Base-by-base conservation (phyloP, 164 flowering plant species). In the Brasenia schreberi region DNA sequence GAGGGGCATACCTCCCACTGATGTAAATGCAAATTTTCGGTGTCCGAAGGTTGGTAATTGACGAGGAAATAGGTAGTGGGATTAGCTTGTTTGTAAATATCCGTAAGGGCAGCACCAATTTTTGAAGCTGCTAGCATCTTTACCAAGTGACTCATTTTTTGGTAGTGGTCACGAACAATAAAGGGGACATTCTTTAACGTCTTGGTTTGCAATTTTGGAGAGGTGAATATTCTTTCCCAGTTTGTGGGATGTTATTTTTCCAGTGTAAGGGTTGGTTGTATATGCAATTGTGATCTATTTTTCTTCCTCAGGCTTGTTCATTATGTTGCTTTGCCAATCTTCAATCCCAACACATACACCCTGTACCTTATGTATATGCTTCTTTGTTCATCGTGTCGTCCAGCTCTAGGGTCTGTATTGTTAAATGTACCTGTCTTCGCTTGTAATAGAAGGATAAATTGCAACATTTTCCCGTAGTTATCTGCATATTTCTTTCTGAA, bases 1-100 rank as follows among this genome's bases (percentile, higher is more conserved):
- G 99, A 33, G 99, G 99, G 17, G 88, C 87, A 19, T 95, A 95
- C 77, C 89, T 92, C 16, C 99, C 99, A 0, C 76, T 95, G 59
- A 92, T 92, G 97, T 95, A 45, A 12, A 45, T 45, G 4, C 53
- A 7, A 45, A 45, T 12, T 45, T 45, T 45, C 12, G 53, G 12
- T 23, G 53, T 45, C 7, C 7, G 53, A 45, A 7, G 53, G 53
- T 45, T 45, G 0, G 27, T 23, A 23, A 23, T 45, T 45, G 53
- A 0, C 12, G 53, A 12, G 53, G 53, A 7, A 4, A 45, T 23
- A 23, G 27, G 53, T 7, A 45, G 53, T 4, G 53, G 53, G 53
- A 45, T 45, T 7, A 12, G 27, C 27, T 23, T 45, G 7, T 45
- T 12, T 45, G 53, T 45, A 12, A 45, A 45, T 45, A 45, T 7